phyloP scores from a whole-genome alignment of 2,329 filamentous ascomycete species.

The Claviceps sp. region DNA sequence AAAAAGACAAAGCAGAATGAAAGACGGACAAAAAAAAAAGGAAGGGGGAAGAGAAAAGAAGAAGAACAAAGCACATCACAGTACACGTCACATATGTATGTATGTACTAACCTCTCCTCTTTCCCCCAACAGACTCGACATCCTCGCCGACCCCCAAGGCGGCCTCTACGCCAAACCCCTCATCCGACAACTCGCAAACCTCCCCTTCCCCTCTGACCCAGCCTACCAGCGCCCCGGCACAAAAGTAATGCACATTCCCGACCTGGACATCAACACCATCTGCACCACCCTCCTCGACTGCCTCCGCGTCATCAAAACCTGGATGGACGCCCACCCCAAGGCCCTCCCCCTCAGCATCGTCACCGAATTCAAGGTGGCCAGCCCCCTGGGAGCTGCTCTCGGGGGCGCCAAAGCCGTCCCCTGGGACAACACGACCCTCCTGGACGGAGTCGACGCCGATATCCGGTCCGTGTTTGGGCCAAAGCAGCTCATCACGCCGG shows the following conservation, averaged over 20 bases:
- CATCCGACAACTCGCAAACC: conserved; percentile 25
- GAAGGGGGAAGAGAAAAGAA: background rate
- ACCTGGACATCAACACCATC: conserved; percentile 30
- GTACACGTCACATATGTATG: too few relatives aligned
- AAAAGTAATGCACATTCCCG: conserved; percentile 37
- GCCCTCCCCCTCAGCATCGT: conserved; percentile 35
- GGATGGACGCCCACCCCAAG: conserved; percentile 27
- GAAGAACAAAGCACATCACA: too few relatives aligned
- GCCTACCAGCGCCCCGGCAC: conserved; percentile 28
- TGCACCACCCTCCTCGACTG: conserved; percentile 33
- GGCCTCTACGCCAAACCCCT: conserved; percentile 32
- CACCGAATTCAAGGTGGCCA: conserved; percentile 32
- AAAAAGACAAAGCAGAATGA: background rate
- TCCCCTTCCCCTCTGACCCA: conserved; percentile 23
- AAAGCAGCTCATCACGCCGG: conserved; percentile 30
- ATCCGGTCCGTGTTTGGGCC: conserved; percentile 29
- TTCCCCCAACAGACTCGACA: conserved; percentile 19
- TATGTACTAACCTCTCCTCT: background rate
- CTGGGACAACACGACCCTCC: conserved; percentile 27
- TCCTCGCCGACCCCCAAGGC: conserved; percentile 33
- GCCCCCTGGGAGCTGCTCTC: conserved; percentile 8
- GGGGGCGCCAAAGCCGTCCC: conserved; percentile 24
- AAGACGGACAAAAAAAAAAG: background rate
- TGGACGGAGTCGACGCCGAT: conserved; percentile 31
- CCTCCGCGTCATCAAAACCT: conserved; percentile 26